Evolutionary conservation across 345 rosid species (phyloP), one percentile per base, ranked within the genome.

Genomic region (Moringa oleifera): DNA sequence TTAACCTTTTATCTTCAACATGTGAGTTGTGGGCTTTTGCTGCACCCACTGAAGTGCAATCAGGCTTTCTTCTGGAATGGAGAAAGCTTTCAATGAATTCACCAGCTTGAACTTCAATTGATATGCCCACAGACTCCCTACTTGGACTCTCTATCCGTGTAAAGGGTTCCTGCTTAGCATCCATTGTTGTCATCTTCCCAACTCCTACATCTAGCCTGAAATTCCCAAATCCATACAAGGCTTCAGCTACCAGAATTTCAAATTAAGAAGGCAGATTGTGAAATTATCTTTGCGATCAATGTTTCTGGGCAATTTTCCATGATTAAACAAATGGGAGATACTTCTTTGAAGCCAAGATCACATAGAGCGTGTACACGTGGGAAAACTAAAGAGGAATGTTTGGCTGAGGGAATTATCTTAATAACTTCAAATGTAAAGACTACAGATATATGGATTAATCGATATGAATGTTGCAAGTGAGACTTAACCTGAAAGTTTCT

Each of bases 81-180:
- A 76, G 13, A 75, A 71, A 41, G 75, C 78, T 61, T 72, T 81
- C 18, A 53, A 57, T n/a, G 93, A 89, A 61, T 82, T 76, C n/a
- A 68, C 84, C 81, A 0, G 88, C 82, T 71, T 83, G 91, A 58
- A 81, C 92, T 84, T 89, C 93, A 59, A 81, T 23, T 49, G 95
- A 87, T 50, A 91, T 85, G 62, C 82, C 82, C 21, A 75, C 51
- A 41, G 93, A 85, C 53, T 70, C 80, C 56, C 74, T 77, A 37
- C 77, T 69, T n/a, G 86, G 91, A 55, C 84, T 81, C 24, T 62
- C 78, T 7, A 49, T 66, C 63, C 53, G 75, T 6, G 47, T n/a
- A 25, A 55, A 62, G 28, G 60, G 50, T 65, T 77, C 74, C 51
- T 61, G 70, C 65, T 71, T 41, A 19, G 7, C 62, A 21, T 62